These are phyloP conservation scores for Geosmithia morbida DNA, from an alignment of 2,329 filamentous ascomycete genomes.

Conservation along the genomic window DNA sequence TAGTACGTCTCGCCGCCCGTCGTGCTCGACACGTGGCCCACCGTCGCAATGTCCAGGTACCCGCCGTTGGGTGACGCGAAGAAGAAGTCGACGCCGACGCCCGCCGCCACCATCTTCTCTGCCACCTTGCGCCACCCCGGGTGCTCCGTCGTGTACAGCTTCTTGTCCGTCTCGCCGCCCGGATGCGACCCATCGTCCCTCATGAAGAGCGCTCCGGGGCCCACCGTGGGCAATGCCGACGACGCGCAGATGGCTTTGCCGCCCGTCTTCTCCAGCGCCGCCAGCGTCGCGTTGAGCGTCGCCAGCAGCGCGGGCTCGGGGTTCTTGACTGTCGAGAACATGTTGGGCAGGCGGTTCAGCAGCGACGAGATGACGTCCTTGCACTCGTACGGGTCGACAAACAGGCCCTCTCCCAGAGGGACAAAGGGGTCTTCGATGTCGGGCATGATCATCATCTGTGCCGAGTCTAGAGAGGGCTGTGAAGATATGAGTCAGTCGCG, in stretches of 20 bases:
- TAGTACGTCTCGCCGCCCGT: slow-evolving; percentile 96
- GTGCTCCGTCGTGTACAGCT: slow-evolving; percentile 82
- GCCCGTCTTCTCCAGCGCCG: slow-evolving; percentile 74
- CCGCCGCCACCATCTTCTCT: slow-evolving; percentile 74
- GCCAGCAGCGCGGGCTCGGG: slow-evolving; percentile 82
- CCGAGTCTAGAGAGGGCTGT: slow-evolving; percentile 62
- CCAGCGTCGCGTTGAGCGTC: slow-evolving; percentile 66
- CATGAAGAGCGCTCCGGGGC: slow-evolving; percentile 71
- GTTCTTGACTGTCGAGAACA: slow-evolving; percentile 81
- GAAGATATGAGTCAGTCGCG: too few species aligned
- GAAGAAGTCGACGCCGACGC: slow-evolving; percentile 89
- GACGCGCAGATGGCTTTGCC: slow-evolving; percentile 87
- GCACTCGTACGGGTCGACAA: slow-evolving; percentile 87
- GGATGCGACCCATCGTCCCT: slow-evolving; percentile 80
- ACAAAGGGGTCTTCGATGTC: slow-evolving; percentile 95
- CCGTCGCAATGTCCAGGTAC: slow-evolving; percentile 85
- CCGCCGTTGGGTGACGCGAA: slow-evolving; percentile 79
- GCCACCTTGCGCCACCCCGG: slow-evolving; percentile 75
- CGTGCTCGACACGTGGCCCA: slow-evolving; percentile 75
- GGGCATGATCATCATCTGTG: slow-evolving; percentile 98
- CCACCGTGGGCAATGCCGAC: slow-evolving; percentile 79
- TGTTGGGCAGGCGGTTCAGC: slow-evolving; percentile 65
- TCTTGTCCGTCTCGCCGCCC: slow-evolving; percentile 80
- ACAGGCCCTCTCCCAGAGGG: slow-evolving; percentile 78
- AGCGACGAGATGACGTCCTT: slow-evolving; percentile 78